Conservation (phyloP, 192 early-diverging fungal species). For the Diversispora epigaea region DNA sequence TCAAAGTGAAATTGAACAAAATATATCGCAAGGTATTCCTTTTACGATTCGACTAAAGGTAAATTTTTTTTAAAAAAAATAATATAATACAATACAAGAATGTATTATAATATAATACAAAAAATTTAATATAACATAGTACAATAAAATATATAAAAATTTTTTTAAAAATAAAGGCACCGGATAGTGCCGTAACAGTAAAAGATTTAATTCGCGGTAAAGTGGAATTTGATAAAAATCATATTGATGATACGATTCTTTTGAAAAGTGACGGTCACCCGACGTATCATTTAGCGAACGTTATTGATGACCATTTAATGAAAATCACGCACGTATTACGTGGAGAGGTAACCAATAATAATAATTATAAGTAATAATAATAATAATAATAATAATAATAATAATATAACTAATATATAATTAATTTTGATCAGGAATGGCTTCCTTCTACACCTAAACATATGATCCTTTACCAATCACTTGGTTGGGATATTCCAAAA, state of each 20-base stretch:
- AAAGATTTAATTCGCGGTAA: slow-evolving; percentile 76
- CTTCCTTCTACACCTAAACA: slow-evolving; percentile 92
- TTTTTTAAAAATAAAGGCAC: slow-evolving; percentile 36
- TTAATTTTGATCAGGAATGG: slow-evolving; percentile 69
- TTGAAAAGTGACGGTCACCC: slow-evolving; percentile 91
- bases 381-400: background rate
- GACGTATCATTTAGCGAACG: slow-evolving; percentile 94
- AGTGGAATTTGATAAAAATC: slow-evolving; percentile 69
- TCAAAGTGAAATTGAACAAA: slow-evolving; percentile 61
- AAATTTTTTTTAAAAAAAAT: too few species aligned
- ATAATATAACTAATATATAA: background rate
- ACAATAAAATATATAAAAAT: background rate
- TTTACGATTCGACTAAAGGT: slow-evolving; percentile 76
- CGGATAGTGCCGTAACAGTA: slow-evolving; percentile 57
- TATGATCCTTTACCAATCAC: slow-evolving; percentile 74
- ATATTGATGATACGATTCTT: slow-evolving; percentile 85
- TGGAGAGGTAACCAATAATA: slow-evolving; percentile 60
- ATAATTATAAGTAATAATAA: background rate
- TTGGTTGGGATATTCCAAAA: slow-evolving; percentile 75
- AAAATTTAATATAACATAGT: too few species aligned
- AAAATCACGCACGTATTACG: slow-evolving; percentile 88
- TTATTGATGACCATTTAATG: slow-evolving; percentile 92
- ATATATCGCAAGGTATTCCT: slow-evolving; percentile 54
- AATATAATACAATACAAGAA: too few species aligned
- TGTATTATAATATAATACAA: too few species aligned